Evolutionary conservation across 345 rosid genomes (phyloP), one percentile per base, ranked within the genome.

Genomic region (Populus davidiana): DNA sequence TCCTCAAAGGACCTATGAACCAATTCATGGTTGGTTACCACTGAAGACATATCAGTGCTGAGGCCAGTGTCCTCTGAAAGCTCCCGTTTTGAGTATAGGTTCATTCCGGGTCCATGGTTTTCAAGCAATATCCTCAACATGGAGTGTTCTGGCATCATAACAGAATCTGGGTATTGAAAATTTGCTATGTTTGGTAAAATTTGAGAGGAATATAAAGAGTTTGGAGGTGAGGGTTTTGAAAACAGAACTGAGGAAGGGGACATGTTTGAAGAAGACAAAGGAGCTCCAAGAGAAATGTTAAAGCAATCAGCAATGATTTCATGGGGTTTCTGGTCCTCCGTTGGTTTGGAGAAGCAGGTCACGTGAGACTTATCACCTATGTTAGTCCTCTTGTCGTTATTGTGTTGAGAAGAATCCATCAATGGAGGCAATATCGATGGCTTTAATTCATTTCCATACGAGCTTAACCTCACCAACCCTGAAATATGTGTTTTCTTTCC

Each of bases 381-480:
- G 27, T 31, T 72, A 6, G 71, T 56, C 49, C 74, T 21, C 31
- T 41, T 73, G 6, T 62, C 73, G 56, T 62, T 78, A 72, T 74
- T 69, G 75, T 79, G 67, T 16, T 86, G 86, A 36, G 92, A 85
- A 41, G 89, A 85, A 80, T 92, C 97, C 90, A 83, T 86, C 61
- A 92, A 68, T 66, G 89, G 91, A 87, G 94, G 97, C 78, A 88
- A 80, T 25, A 73, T 39, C 6, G 83, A 49, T 35, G 87, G 82
- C 63, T 65, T 77, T 0, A 82, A 68, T 43, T 76, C 79, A 76
- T 81, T 73, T 50, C 77, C 76, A 10, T 77, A 78, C 0, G 91
- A 73, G 75, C 73, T 83, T n/a, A 76, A 13, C 52, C 70, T 44
- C 29, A 27, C 31, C 52, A 80, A 71, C 33, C 76, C 83, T 25